A percentile compares a stretch with the other conserved stretches of the same genome.
phyloP scores from a whole-genome alignment of 2,329 filamentous ascomycete species.

The Cercospora beticola region DNA sequence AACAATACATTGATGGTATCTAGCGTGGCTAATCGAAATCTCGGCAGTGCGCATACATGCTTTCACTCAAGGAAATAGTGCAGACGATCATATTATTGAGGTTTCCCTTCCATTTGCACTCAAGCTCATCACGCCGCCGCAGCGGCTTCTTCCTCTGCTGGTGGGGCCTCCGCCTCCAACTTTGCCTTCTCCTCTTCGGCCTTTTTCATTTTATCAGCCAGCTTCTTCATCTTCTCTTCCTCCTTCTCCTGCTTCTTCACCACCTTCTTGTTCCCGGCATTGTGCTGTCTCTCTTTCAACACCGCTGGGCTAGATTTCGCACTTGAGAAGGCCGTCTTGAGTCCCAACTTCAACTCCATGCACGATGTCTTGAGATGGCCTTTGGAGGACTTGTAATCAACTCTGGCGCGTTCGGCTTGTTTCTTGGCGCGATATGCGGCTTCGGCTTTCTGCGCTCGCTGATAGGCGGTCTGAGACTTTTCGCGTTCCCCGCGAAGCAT shows the following conservation, averaged over 20 bases:
- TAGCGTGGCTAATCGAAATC: not conserved
- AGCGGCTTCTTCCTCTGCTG: not conserved
- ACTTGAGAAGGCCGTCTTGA: slow-evolving; percentile 12
- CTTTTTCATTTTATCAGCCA: slow-evolving; percentile 16
- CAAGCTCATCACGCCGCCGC: not conserved
- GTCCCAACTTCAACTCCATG: slow-evolving; percentile 12
- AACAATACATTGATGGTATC: not conserved
- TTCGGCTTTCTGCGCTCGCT: slow-evolving; percentile 20
- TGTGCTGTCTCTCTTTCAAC: slow-evolving; percentile 10
- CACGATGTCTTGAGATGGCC: slow-evolving; percentile 20
- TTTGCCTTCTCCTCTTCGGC: slow-evolving; percentile 13
- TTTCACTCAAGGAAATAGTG: not conserved
- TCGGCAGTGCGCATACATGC: not conserved
- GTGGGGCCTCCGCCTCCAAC: slow-evolving; percentile 1
- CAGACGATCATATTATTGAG: not conserved
- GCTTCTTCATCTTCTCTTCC: slow-evolving; percentile 13
- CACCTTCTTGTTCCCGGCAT: slow-evolving; percentile 5
- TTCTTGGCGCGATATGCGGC: slow-evolving; percentile 18
- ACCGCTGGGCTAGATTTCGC: slow-evolving; percentile 6
- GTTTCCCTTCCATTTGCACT: not conserved
- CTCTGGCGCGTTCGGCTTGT: slow-evolving; percentile 17
- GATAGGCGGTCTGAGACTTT: slow-evolving; percentile 11
- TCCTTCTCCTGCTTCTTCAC: slow-evolving; percentile 10
- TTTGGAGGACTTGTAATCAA: slow-evolving; percentile 19
- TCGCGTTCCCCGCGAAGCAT: slow-evolving; percentile 20